Conservation (phyloP, 1,284 basidiomycete genomes). For the Marasmius fiardii region DNA sequence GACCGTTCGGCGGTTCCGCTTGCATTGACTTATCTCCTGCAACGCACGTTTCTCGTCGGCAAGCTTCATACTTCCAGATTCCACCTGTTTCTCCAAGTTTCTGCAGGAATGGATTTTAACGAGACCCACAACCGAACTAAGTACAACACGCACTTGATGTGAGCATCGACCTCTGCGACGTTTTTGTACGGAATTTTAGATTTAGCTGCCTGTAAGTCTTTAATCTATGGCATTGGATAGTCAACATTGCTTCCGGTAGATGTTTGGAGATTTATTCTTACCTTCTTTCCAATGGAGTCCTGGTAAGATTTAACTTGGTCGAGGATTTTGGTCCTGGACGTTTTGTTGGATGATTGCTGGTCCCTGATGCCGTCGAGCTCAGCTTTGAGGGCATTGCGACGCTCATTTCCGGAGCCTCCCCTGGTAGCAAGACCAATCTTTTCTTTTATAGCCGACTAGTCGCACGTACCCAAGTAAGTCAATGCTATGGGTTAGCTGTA, state of each 20-base stretch:
- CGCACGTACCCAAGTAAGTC: conserved; percentile 7
- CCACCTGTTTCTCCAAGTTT: conserved; percentile 84
- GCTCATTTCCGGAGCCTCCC: conserved; percentile 63
- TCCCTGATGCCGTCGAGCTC: conserved; percentile 83
- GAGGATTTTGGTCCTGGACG: conserved; percentile 68
- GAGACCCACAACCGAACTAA: not conserved
- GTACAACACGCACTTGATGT: conserved; percentile 65
- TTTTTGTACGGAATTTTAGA: conserved; percentile 84
- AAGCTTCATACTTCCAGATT: conserved; percentile 89
- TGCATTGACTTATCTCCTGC: conserved; percentile 77
- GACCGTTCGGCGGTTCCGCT: conserved; percentile 68
- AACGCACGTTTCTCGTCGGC: conserved; percentile 96
- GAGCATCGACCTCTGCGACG: conserved; percentile 85
- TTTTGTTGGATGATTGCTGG: conserved; percentile 82
- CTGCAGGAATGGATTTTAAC: conserved; percentile 34
- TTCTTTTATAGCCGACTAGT: conserved; percentile 73
- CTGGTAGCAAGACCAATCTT: conserved; percentile 71
- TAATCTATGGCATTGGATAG: conserved; percentile 52
- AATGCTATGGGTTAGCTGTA: not conserved
- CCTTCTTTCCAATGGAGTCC: conserved; percentile 84
- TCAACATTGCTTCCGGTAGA: not conserved
- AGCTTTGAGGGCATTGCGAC: conserved; percentile 69
- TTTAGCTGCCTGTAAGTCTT: conserved; percentile 84
- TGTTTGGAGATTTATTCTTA: conserved; percentile 26
- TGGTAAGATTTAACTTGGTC: conserved; percentile 85